phyloP scores from a whole-genome alignment of 2,329 filamentous ascomycete species.

The Epichloe amarillans region DNA sequence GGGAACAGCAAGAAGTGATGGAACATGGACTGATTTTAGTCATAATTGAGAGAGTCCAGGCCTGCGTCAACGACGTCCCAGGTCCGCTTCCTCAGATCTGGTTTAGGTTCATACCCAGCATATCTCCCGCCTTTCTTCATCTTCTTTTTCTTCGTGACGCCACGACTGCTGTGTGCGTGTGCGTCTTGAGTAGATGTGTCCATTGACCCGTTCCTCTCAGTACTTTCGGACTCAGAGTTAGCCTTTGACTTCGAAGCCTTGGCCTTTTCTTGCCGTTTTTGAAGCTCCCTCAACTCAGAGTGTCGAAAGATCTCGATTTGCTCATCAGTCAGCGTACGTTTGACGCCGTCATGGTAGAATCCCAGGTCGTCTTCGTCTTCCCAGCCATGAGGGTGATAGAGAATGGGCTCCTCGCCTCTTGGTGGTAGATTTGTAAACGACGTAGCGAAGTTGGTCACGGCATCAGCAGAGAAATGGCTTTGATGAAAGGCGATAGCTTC shows the following conservation, averaged over 20 bases:
- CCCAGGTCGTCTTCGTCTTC: constrained; percentile 55
- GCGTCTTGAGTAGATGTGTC: neutral
- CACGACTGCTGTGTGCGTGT: neutral
- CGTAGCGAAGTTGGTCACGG: constrained; percentile 31
- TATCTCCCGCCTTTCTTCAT: constrained; percentile 27
- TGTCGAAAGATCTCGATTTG: constrained; percentile 85
- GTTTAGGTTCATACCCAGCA: constrained; percentile 34
- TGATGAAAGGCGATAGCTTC: constrained; percentile 46
- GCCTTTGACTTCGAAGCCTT: constrained; percentile 7
- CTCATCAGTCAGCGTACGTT: constrained; percentile 80
- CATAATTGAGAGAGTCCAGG: constrained; percentile 47
- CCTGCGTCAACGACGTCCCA: constrained; percentile 54
- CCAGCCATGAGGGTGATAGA: neutral
- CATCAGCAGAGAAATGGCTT: constrained; percentile 41
- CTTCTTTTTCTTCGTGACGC: constrained; percentile 22
- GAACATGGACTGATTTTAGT: constrained; percentile 23
- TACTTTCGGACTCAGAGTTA: neutral
- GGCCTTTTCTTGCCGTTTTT: constrained; percentile 32
- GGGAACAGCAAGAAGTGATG: neutral
- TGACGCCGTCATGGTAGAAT: constrained; percentile 75
- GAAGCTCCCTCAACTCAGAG: constrained; percentile 65
- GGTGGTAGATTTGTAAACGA: constrained; percentile 27
- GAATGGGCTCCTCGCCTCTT: constrained; percentile 9
- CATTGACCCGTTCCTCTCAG: neutral
- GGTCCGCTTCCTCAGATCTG: constrained; percentile 51